Evolutionary conservation across 768 basidiomycete genomes (phyloP).

Genomic region (Phanerodontia chrysosporium): DNA sequence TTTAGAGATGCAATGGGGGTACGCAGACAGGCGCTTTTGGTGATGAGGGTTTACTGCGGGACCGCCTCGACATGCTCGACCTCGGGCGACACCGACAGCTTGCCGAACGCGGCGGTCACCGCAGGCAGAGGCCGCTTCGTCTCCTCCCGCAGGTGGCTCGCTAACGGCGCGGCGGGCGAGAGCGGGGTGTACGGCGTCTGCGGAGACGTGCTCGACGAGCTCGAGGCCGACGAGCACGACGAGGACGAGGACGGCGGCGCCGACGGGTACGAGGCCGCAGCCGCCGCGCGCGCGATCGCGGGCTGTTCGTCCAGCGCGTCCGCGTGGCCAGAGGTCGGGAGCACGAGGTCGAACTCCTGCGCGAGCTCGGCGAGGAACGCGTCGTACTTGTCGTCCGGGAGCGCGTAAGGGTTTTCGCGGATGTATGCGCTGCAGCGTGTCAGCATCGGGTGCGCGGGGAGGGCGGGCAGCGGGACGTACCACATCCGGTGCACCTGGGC

Average conservation of each 20-base stretch:
- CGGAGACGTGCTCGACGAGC: background rate
- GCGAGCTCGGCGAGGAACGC: conserved; percentile 4
- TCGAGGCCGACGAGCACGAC: background rate
- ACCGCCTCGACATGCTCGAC: background rate
- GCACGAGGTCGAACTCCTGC: conserved; percentile 6
- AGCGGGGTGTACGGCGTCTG: background rate
- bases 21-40: too few species aligned
- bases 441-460: background rate
- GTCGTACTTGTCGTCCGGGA: conserved; percentile 12
- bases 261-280: background rate
- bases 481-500: background rate
- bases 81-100: background rate
- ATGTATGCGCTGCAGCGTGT: conserved; percentile 5
- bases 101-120: background rate
- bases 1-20: background rate
- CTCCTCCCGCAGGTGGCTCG: background rate
- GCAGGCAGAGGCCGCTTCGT: background rate
- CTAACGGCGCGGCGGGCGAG: background rate
- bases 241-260: background rate
- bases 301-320: background rate
- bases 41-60: too few species aligned
- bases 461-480: background rate
- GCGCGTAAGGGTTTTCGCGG: conserved; percentile 9
- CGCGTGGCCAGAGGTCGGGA: background rate
- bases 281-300: background rate